Evolutionary conservation across 2,329 filamentous ascomycete species (phyloP).

Genomic region (Fusarium odoratissimum): DNA sequence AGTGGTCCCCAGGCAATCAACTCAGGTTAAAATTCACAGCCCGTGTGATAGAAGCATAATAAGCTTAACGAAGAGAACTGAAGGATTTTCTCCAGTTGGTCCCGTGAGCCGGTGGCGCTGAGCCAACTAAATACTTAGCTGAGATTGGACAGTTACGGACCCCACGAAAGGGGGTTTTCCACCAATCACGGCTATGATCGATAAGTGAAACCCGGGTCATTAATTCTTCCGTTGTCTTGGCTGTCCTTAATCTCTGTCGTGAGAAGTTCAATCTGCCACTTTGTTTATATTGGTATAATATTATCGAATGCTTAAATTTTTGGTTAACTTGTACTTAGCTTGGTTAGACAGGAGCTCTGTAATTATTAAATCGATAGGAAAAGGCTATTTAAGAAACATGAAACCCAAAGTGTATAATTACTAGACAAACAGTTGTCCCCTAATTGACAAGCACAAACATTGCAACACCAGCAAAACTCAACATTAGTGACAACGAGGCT

Average conservation of each 20-base stretch:
- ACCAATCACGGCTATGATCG: neutral
- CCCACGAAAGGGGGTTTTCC: constrained; percentile 7
- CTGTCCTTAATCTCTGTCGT: neutral
- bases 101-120: neutral
- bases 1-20: rapidly evolving
- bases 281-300: too few species aligned
- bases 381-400: too few species aligned
- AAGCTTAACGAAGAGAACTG: neutral
- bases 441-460: too few species aligned
- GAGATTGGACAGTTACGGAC: neutral
- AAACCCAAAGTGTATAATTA: too few species aligned
- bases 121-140: constrained; percentile 8
- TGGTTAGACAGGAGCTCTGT: too few species aligned
- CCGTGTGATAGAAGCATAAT: neutral
- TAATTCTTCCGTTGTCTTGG: neutral
- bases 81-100: neutral
- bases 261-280: too few species aligned
- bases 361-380: too few species aligned
- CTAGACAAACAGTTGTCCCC: too few species aligned
- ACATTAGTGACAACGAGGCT: neutral
- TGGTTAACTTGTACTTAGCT: too few species aligned
- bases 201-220: neutral
- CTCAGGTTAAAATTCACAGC: neutral
- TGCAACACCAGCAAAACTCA: neutral
- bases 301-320: too few species aligned